Conservation (phyloP, 306 rosid genomes). For the Hippophae gyantsensis region DNA sequence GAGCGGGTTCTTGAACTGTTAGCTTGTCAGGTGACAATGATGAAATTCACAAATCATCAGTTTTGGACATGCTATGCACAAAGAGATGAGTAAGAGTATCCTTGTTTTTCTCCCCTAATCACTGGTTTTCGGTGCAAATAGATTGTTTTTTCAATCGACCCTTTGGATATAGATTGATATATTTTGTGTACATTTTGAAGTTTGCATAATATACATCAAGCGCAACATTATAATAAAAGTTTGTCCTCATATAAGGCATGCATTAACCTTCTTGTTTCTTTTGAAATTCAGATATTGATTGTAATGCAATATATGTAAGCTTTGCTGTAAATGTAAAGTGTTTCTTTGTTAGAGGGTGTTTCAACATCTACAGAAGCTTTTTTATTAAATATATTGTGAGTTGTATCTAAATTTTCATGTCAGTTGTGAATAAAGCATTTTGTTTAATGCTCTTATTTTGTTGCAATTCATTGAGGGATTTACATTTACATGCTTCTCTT, state of each 20-base stretch:
- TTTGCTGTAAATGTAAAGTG: no score
- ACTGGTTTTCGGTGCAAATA: constrained; percentile 16
- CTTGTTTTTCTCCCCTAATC: not conserved
- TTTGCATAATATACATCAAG: constrained; percentile 24
- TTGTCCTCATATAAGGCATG: constrained; percentile 14
- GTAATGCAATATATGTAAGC: no score
- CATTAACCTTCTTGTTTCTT: constrained; percentile 3
- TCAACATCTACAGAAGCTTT: no score
- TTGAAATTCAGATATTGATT: not conserved
- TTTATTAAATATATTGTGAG: no score
- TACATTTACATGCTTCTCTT: no score
- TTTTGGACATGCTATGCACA: constrained; percentile 16
- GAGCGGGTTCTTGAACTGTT: constrained; percentile 26
- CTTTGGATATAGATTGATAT: constrained; percentile 10
- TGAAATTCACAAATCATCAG: constrained; percentile 18
- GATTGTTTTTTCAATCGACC: constrained; percentile 10
- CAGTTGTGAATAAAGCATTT: no score
- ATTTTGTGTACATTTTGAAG: constrained; percentile 19
- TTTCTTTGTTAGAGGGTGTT: no score
- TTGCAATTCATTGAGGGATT: no score
- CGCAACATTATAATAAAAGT: constrained; percentile 8
- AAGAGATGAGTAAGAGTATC: constrained; percentile 11
- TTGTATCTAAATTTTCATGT: no score
- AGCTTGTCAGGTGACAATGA: constrained; percentile 11
- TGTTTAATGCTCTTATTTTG: no score